Evolutionary conservation across 2,329 filamentous ascomycete genomes (phyloP).

Genomic region (Corinectria fuckeliana): DNA sequence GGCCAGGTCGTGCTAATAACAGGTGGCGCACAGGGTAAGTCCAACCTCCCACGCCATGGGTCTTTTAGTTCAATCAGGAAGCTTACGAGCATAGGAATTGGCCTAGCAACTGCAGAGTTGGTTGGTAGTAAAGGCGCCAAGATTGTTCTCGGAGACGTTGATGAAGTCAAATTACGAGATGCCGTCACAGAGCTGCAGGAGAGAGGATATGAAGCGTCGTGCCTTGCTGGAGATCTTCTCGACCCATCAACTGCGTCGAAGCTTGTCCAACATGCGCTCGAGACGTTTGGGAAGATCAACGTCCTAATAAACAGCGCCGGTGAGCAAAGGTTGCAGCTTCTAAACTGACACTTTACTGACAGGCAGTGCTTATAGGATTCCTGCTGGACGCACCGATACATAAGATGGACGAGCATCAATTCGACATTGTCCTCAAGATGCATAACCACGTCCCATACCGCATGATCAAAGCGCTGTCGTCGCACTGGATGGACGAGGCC

Average conservation of each 20-base stretch:
- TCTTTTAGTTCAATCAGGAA: no score
- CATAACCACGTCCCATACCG: constrained; percentile 11
- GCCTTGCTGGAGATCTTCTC: background rate
- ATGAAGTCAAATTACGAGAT: background rate
- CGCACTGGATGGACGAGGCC: constrained; percentile 3
- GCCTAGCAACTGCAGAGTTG: background rate
- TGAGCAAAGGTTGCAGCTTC: no score
- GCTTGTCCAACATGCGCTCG: background rate
- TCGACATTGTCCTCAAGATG: constrained; percentile 9
- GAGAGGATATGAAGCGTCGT: background rate
- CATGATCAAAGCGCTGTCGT: constrained; percentile 4
- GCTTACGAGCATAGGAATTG: background rate
- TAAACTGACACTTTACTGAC: no score
- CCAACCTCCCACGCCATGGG: no score
- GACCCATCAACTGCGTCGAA: background rate
- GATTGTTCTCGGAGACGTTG: constrained; percentile 3
- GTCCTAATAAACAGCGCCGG: background rate
- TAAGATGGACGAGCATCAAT: constrained; percentile 4
- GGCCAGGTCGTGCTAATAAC: background rate
- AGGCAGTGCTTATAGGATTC: no score
- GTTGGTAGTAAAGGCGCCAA: background rate
- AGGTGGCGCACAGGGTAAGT: constrained; percentile 1
- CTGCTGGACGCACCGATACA: background rate
- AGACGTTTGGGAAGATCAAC: background rate
- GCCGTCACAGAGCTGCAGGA: background rate